Base-by-base conservation (phyloP, 2,329 filamentous ascomycete species). In the Aspergillus clavatus region DNA sequence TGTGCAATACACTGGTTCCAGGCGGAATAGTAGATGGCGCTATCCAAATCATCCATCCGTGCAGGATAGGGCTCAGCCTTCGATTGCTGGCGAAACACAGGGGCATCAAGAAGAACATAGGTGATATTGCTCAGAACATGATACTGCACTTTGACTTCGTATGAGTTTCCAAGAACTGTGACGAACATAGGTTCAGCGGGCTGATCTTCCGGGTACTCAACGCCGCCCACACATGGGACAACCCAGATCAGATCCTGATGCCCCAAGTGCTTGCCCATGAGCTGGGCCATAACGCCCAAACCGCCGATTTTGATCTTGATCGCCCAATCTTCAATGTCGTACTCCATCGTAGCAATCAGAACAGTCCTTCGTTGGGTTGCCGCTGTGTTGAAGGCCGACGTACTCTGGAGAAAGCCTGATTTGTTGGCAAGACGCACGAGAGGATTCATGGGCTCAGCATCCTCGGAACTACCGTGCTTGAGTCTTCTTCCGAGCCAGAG, bases 271-370 rank as follows among this genome's bases (percentile, higher is more conserved):
- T 82, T 82, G 14, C 79, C 79, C 82, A 85, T 86, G 2, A 85
- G 68, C 54, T 83, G 79, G 26, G 82, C 81, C 82, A 86, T 86
- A 49, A 84, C 82, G 61, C 82, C 82, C 4, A 86, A 71, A 48
- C 82, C 82, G 48, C 82, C 82, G 38, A 86, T 86, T 66, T 86
- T 86, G 66, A 86, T 81, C 64, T 83, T 85, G 66, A 86, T 82
- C 3, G 67, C 73, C 79, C 82, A 85, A 58, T 86, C 82, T 44
- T 82, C 79, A 48, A 86, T 84, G 50, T 85, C 81, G 63, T 86
- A 86, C 62, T 86, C 82, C 79, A 86, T 84, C 5, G 82, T 85
- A 10, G 81, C 82, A 42, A 86, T 83, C 18, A 86, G 72, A 2
- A 84, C 77, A 24, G 76, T 83, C n/a, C 78, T 70, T 36, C 71